These are phyloP conservation scores for Metschnikowia lunata DNA, from an alignment of 805 yeast genomes.

Conservation along the genomic window DNA sequence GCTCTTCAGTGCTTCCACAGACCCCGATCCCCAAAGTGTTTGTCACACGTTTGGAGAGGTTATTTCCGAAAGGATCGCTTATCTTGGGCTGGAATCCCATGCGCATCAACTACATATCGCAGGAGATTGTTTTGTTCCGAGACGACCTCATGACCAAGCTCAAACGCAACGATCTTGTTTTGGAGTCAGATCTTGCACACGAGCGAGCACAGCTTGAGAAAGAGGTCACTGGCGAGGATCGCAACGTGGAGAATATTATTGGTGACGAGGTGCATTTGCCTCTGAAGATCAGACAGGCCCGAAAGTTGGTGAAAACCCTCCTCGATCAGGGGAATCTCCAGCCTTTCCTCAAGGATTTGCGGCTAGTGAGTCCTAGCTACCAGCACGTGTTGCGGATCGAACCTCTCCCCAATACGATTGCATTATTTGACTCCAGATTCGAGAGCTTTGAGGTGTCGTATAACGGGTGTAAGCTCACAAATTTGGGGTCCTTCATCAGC, in stretches of 20 bases:
- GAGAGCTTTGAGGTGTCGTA: conserved; percentile 72
- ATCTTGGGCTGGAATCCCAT: conserved; percentile 69
- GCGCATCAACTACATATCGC: conserved; percentile 72
- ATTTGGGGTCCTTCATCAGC: conserved; percentile 51
- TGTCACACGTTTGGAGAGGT: conserved; percentile 59
- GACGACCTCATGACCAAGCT: conserved; percentile 72
- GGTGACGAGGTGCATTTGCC: conserved; percentile 28
- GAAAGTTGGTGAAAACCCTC: conserved; percentile 72
- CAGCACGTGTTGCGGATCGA: conserved; percentile 66
- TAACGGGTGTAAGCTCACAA: conserved; percentile 76
- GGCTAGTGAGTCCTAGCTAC: conserved; percentile 65
- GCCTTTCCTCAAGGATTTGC: conserved; percentile 61
- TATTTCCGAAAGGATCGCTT: conserved; percentile 23
- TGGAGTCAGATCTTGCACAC: conserved; percentile 38
- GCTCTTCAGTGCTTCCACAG: conserved; percentile 51
- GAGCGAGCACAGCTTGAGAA: conserved; percentile 22
- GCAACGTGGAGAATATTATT: conserved; percentile 17
- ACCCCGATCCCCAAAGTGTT: conserved; percentile 66
- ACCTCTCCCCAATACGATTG: conserved; percentile 66
- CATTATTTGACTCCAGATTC: conserved; percentile 68
- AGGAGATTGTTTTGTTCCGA: conserved; percentile 71
- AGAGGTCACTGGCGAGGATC: conserved; percentile 21
- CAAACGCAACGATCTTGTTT: conserved; percentile 61
- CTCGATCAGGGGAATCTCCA: conserved; percentile 85
- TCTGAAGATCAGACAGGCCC: conserved; percentile 51